Evolutionary conservation across 169 alveolate species (phyloP).

Genomic region (Eimeria falciformis): DNA sequence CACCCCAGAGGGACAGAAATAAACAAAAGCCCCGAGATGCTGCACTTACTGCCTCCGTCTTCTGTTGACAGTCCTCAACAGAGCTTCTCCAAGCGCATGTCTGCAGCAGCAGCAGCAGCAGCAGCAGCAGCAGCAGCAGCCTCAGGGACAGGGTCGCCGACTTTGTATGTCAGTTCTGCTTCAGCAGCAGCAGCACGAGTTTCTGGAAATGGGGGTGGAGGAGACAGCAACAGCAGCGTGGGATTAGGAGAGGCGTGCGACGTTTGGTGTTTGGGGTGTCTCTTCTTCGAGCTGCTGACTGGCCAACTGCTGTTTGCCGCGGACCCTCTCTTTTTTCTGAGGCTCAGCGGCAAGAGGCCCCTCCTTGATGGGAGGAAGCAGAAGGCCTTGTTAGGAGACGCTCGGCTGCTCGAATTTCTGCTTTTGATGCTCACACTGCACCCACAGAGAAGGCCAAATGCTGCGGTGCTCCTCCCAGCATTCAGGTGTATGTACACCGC

Average conservation of each 20-base stretch:
- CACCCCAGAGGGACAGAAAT: conserved; percentile 92
- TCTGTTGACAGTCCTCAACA: not conserved
- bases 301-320: conserved; percentile 85
- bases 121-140: conserved; percentile 46
- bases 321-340: conserved; percentile 27
- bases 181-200: conserved; percentile 12
- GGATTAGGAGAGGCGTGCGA: conserved; percentile 88
- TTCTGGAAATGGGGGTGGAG: not conserved
- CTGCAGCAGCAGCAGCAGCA: conserved; percentile 58
- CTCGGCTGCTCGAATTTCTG: conserved; percentile 4
- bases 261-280: conserved; percentile 95
- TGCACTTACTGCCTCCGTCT: conserved; percentile 63
- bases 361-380: conserved; percentile 26
- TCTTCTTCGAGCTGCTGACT: conserved; percentile 93
- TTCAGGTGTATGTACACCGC: not conserved
- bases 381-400: not conserved
- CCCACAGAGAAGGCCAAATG: conserved; percentile 31
- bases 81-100: not conserved
- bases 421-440: not conserved
- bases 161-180: not conserved
- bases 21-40: conserved; percentile 94
- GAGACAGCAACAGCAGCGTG: not conserved
- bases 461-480: conserved; percentile 5
- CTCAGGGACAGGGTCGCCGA: not conserved
- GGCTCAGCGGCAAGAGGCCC: conserved; percentile 5